These are phyloP conservation scores for Ceratocystis cacaofunesta DNA, from an alignment of 2,329 filamentous ascomycete species.

Conservation along the genomic window DNA sequence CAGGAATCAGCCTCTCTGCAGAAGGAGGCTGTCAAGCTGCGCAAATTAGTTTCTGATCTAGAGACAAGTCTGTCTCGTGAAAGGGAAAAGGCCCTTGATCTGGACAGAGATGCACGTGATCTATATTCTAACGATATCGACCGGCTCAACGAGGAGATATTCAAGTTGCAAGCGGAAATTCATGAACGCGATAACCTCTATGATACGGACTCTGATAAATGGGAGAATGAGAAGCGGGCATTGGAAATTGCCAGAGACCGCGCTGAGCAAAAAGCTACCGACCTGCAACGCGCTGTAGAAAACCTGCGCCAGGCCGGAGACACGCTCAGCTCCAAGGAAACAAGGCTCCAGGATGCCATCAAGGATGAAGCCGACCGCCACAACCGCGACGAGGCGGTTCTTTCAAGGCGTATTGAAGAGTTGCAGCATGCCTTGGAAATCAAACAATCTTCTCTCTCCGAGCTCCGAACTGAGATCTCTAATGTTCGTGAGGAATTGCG, in stretches of 20 bases:
- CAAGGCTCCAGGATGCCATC: constrained; percentile 50
- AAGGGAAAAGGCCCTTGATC: constrained; percentile 41
- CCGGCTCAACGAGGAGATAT: constrained; percentile 43
- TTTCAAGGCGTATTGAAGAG: constrained; percentile 60
- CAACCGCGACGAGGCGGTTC: constrained; percentile 51
- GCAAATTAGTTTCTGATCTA: constrained; percentile 33
- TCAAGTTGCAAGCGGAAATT: constrained; percentile 47
- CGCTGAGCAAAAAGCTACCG: constrained; percentile 51
- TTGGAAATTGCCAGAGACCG: constrained; percentile 51
- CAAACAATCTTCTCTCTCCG: constrained; percentile 50
- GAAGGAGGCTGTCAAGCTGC: constrained; percentile 40
- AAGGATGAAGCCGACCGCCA: constrained; percentile 59
- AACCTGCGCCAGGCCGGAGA: constrained; percentile 54
- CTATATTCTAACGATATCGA: constrained; percentile 34
- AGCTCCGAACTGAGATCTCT: constrained; percentile 50
- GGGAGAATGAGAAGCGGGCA: constrained; percentile 51
- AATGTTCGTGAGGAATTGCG: constrained; percentile 53
- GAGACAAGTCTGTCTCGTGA: constrained; percentile 38
- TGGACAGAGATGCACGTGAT: constrained; percentile 42
- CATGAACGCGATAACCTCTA: constrained; percentile 56
- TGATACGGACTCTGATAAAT: constrained; percentile 56
- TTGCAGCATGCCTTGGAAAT: constrained; percentile 56
- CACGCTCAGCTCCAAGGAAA: constrained; percentile 51
- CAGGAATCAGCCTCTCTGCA: constrained; percentile 53
- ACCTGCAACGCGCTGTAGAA: constrained; percentile 56